These are phyloP conservation scores for Fusarium tuaranense DNA, from an alignment of 2,329 filamentous ascomycete species.

Conservation along the genomic window DNA sequence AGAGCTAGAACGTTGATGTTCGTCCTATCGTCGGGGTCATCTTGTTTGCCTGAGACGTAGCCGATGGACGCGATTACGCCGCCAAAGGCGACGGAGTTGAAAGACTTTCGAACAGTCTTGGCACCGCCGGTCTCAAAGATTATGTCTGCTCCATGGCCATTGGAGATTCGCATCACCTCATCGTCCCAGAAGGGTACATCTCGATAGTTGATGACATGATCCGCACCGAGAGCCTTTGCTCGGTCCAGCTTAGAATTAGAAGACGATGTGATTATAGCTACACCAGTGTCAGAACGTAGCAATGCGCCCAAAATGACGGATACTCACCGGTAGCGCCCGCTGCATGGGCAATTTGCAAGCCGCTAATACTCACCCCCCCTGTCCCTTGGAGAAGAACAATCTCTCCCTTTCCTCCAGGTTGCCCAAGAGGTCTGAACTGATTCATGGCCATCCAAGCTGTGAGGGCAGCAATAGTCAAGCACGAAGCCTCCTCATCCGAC, in stretches of 20 bases:
- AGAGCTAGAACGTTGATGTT: neutral
- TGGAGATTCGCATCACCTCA: neutral
- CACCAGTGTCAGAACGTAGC: neutral
- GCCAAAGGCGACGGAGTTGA: neutral
- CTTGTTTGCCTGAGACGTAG: neutral
- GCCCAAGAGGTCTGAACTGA: neutral
- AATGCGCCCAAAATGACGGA: accelerated
- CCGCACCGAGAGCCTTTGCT: neutral
- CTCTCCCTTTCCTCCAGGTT: neutral
- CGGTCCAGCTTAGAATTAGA: neutral
- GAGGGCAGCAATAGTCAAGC: neutral
- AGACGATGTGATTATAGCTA: constrained; percentile 1
- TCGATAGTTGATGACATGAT: neutral
- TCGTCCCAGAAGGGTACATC: neutral
- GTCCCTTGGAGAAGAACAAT: neutral
- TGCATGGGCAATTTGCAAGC: neutral
- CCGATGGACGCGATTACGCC: neutral
- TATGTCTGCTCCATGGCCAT: neutral
- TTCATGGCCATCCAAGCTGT: constrained; percentile 11
- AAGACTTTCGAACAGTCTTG: neutral
- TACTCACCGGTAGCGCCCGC: neutral
- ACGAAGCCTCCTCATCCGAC: neutral
- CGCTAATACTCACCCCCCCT: neutral
- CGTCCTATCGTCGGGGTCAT: neutral
- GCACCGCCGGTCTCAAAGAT: neutral